Conservation (phyloP, 331 rosid species). For the Dryas integrifolia region DNA sequence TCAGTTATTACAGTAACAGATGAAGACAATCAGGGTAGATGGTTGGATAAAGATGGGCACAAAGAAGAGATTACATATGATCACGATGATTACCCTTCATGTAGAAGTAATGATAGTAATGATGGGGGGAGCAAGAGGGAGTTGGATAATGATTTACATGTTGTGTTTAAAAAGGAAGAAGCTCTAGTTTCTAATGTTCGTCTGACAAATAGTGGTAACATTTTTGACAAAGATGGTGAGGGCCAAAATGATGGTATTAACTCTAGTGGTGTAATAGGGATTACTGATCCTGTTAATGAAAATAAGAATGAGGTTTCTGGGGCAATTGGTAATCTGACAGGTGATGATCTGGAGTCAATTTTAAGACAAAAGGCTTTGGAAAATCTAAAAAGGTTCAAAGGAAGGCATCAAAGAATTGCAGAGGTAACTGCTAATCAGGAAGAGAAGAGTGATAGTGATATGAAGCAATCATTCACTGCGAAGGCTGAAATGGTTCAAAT, state of each 20-base stretch:
- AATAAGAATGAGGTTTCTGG: slow-evolving; percentile 35
- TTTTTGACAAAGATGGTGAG: slow-evolving; percentile 1
- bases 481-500: slow-evolving; percentile 38
- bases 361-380: slow-evolving; percentile 80
- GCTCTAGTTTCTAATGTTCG: slow-evolving; percentile 25
- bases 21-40: slow-evolving; percentile 38
- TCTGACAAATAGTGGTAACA: slow-evolving; percentile 12
- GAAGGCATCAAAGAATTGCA: slow-evolving; percentile 32
- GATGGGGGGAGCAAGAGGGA: slow-evolving; percentile 55
- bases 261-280: slow-evolving; percentile 29
- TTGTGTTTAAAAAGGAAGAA: slow-evolving; percentile 29
- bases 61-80: slow-evolving; percentile 64
- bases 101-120: slow-evolving; percentile 65
- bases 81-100: slow-evolving; percentile 59
- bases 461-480: slow-evolving; percentile 32
- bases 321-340: slow-evolving; percentile 29
- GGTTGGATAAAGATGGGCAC: slow-evolving; percentile 33
- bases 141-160: slow-evolving; percentile 31
- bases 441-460: slow-evolving; percentile 33
- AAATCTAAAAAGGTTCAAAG: slow-evolving; percentile 67
- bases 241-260: slow-evolving; percentile 20
- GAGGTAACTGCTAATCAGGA: slow-evolving; percentile 36
- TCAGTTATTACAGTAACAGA: slow-evolving; percentile 56
- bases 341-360: slow-evolving; percentile 60
- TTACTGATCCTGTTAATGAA: slow-evolving; percentile 29